Evolutionary conservation across 2,329 filamentous ascomycete species (phyloP), one percentile per base, ranked within the genome.

Genomic region (Sporothrix luriei): DNA sequence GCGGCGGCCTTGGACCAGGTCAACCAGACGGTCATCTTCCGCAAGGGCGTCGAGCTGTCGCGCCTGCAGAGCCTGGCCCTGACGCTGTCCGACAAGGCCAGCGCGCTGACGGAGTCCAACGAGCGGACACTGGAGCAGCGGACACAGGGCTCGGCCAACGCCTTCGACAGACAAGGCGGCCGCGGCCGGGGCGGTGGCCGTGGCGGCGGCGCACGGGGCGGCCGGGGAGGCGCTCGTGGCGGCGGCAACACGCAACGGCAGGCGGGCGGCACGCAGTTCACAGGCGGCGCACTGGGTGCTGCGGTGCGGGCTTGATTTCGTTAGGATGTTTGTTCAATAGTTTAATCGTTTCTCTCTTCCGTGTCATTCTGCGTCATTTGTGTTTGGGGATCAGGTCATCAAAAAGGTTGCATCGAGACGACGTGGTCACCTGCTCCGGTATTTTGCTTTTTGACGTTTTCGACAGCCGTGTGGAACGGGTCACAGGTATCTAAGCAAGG

Each of bases 31-130:
- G 93, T 99, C 81, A 95, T 98, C 83, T 99, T 99, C 92, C 91
- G 95, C 81, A 98, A 99, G 89, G 96, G 95, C 71, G 95, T 99
- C 73, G 96, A 99, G 85, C 88, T 99, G 74, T 97, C 93, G 78
- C 90, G 96, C 75, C 88, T 99, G 74, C 95, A 99, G 83, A 97
- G 92, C 80, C 86, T 99, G 77, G 94, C 96, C 43, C 89, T 99
- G 74, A 95, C 94, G 11, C 86, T 99, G 67, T 93, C 92, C 71
- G 95, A 99, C 84, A 99, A 98, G 87, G 94, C 95, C 70, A 97
- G 93, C 78, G 89, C 90, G 68, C 90, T 99, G 71, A 97, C 98
- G 78, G 96, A 99, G 86, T 90, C 90, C 75, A 99, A 99, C 83
- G 95, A 99, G 85, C 90, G 96, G 80, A 97, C 94, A 29, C 87